Evolutionary conservation across 345 rosid genomes (phyloP), one percentile per base, ranked within the genome.

Genomic region (Eutrema japonicum): DNA sequence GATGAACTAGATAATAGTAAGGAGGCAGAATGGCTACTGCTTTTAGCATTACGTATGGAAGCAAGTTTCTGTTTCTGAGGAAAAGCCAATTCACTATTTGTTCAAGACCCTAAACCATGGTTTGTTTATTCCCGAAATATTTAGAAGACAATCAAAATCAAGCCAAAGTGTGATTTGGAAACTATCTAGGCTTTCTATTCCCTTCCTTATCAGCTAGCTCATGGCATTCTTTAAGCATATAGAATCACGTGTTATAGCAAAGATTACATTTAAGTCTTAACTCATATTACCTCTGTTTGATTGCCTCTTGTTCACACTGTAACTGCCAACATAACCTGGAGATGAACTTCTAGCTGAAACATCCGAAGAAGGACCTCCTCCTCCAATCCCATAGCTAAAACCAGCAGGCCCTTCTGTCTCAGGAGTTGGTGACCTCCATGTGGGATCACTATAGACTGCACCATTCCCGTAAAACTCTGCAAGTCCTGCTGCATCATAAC

Each of bases 231-330:
- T 49, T 40, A 70, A 70, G 53, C 76, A 76, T 40, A 26, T 40
- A 26, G 12, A 64, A 77, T 49, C 71, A 64, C 3, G 9, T 57
- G 60, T 64, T 56, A 40, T 56, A 40, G 75, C 70, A 62, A 41
- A 37, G 3, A 36, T 27, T 51, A 43, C 54, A 53, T n/a, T 22
- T 22, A 22, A 22, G 26, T 42, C 1, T 1, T 10, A 62, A 61
- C n/a, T 68, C 10, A n/a, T 18, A n/a, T 62, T 86, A 94, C 98
- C 98, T 91, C 98, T 87, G 86, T 83, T 84, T 60, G 98, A 6
- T 74, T 88, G 94, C 78, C 96, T 85, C 81, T 81, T 88, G 68
- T 89, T 77, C 83, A 81, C 90, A 77, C 79, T 84, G 84, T 89
- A 94, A 77, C 85, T 87, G 58, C 96, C 75, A 84, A 81, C 78